Evolutionary conservation across 352 stramenopile genomes (phyloP), one percentile per base, ranked within the genome.

Genomic region (Halophytophthora batemanensis): DNA sequence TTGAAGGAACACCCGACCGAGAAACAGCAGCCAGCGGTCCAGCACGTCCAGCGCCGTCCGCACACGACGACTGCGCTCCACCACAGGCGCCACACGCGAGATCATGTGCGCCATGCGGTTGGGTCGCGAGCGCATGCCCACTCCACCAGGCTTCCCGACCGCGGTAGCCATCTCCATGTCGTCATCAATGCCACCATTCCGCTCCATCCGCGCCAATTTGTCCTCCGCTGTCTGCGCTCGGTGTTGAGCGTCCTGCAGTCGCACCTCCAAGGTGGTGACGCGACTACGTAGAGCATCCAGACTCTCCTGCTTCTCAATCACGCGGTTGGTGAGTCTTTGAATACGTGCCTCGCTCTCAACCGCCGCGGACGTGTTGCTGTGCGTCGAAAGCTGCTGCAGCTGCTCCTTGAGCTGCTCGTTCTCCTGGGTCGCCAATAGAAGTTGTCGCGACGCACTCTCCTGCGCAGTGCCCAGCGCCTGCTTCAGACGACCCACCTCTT

Each of bases 281-380:
- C 75, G 77, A 53, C 64, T 89, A 1, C 79, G 81, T 31, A 91
- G 40, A 0, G 66, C 69, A 36, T 94, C 83, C 28, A 94, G 70
- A 0, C 62, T 81, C 45, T 92, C 83, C 39, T 94, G 83, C 58
- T 94, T 94, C 50, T 91, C 79, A 11, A 94, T 77, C 17, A 94
- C 43, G 2, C 79, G 65, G 47, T 90, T 89, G 17, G 83, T 94
- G 23, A 94, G 71, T 33, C 74, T 78, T 46, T 90, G 81, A 53
- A 92, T 88, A 19, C 77, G 66, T 13, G 76, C 56, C 50, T 93
- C 77, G 8, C 66, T 71, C 22, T 71, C 77, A 1, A 53, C 59
- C 7, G 64, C 53, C 2, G 59, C 40, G 0, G 67, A 29, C 3
- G 53, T 53, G 37, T 56, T 63, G n/a, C 29, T 56, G 34, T 54